Evolutionary conservation across 371 early-diverging fungal genomes (phyloP), one percentile per base, ranked within the genome.

Genomic region (Mucor racemosus): DNA sequence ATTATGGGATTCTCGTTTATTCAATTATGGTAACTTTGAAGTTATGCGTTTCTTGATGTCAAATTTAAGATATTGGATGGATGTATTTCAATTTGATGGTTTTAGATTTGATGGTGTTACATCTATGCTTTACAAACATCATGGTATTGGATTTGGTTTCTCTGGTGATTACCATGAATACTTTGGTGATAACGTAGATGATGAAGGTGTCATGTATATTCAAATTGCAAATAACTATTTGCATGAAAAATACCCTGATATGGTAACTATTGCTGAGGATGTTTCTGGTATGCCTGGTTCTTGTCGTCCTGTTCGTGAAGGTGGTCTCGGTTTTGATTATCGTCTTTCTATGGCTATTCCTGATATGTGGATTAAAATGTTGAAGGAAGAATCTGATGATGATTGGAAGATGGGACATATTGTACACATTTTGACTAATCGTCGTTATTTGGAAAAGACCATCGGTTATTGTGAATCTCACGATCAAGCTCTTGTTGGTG

Each of bases 221-320:
- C 92, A 92, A 90, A 65, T 94, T 36, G 97, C 97, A 59, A 98
- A 98, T 78, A 80, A 93, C 60, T 90, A 95, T 81, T 75, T 94
- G 65, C 94, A 96, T 71, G 73, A 81, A 40, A 74, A 90, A 35
- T 92, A 95, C 68, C 95, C 96, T 0, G 71, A 90, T 15, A 80
- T 86, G 11, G 84, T 95, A 50, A 97, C 97, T 0, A 88, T 98
- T 65, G 97, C 98, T 21, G 98, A 98, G 86, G 98, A 98, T 84
- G 98, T 98, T 10, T 95, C 96, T 11, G 98, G 98, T 46, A 97
- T 98, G 98, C 98, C 98, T 15, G 93, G 95, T n/a, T 87, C 97
- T 34, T 95, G 98, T 78, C 88, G 95, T 39, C 89, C 94, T 7
- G 92, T 95, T 1, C 68, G 71, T 1, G 97, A 98, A 77, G 97